Evolutionary conservation across 805 yeast species (phyloP).

Genomic region (Hanseniaspora singularis): DNA sequence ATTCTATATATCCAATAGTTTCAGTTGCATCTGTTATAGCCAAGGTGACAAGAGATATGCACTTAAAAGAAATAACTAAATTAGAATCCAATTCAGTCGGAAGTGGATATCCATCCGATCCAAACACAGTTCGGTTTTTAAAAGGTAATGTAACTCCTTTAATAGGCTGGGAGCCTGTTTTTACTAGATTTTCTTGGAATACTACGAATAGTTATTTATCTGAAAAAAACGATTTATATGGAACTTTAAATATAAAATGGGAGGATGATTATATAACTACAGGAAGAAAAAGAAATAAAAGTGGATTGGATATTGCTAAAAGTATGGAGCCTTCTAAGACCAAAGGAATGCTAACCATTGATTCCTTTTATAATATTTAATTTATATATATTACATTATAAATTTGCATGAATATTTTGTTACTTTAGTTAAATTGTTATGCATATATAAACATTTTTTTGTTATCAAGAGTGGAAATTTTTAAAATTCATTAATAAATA

Average conservation of each 20-base stretch:
- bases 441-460: too few species aligned
- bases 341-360: not conserved
- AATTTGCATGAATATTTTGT: too few species aligned
- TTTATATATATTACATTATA: not conserved
- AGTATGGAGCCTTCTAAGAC: not conserved
- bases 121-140: conserved; percentile 73
- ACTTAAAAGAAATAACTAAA: conserved; percentile 31
- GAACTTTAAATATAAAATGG: conserved; percentile 50
- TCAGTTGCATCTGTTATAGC: conserved; percentile 94
- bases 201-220: conserved; percentile 67
- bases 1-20: conserved; percentile 80
- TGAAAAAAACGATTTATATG: conserved; percentile 28
- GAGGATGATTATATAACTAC: conserved; percentile 33
- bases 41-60: conserved; percentile 81
- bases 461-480: too few species aligned
- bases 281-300: conserved; percentile 23
- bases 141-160: conserved; percentile 47
- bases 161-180: conserved; percentile 74
- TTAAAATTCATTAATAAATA: too few species aligned
- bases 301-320: not conserved
- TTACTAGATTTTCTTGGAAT: conserved; percentile 85
- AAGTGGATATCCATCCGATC: conserved; percentile 92
- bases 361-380: conserved; percentile 7
- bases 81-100: conserved; percentile 34
- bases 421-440: conserved; percentile 4